Conservation (phyloP, 2,329 filamentous ascomycete genomes). For the Botrytis hyacinthi region DNA sequence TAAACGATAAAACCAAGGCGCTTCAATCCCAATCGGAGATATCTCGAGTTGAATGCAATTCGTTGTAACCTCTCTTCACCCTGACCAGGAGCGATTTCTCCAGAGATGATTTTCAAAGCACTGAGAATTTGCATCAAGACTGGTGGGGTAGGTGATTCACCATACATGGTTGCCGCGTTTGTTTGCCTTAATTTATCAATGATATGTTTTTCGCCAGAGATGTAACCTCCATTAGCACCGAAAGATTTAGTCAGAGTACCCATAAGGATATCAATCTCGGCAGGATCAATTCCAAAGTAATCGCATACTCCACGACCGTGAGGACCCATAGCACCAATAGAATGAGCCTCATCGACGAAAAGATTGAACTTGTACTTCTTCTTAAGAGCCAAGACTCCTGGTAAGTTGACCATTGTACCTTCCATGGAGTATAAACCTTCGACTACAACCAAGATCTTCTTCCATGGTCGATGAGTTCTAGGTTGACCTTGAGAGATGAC, state of each 20-base stretch:
- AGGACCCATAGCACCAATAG: constrained; percentile 87
- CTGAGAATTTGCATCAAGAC: constrained; percentile 89
- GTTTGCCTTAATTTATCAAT: constrained; percentile 86
- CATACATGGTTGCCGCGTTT: constrained; percentile 83
- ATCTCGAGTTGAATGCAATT: constrained; percentile 96
- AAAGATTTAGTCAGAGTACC: constrained; percentile 98
- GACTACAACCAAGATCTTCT: constrained; percentile 95
- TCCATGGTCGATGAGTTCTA: constrained; percentile 97
- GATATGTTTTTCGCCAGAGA: constrained; percentile 83
- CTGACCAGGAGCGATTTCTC: constrained; percentile 83
- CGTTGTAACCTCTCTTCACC: constrained; percentile 93
- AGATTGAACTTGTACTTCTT: constrained; percentile 96
- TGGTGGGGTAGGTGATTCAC: constrained; percentile 82
- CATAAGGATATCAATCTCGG: constrained; percentile 93
- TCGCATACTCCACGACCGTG: constrained; percentile 91
- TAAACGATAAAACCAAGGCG: constrained; percentile 95
- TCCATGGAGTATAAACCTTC: constrained; percentile 99
- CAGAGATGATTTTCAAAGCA: constrained; percentile 83
- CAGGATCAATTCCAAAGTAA: constrained; percentile 88
- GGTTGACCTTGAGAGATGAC: constrained; percentile 95
- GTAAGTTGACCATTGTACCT: constrained; percentile 97
- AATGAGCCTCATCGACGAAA: constrained; percentile 96
- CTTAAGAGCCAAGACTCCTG: constrained; percentile 81
- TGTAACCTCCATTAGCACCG: constrained; percentile 94
- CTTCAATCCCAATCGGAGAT: constrained; percentile 96